Base-by-base conservation (phyloP, 1,284 basidiomycete species). In the Spongispora temasekensis region DNA sequence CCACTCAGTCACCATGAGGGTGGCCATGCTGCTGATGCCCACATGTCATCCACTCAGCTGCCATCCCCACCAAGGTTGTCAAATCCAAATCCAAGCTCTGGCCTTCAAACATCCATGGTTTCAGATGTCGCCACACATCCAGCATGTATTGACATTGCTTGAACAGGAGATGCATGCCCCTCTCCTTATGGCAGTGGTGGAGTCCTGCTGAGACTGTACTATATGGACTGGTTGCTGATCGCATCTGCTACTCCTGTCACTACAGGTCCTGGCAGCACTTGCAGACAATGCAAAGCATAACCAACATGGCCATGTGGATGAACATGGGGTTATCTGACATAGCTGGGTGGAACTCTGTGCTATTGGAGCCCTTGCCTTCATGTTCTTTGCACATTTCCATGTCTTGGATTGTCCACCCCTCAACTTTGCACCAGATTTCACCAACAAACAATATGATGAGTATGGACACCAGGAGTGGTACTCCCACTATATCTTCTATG, bases 261-360 rank as follows among this genome's bases (percentile, higher is more conserved):
- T 15, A 5, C 44, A 72, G 72, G 67, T 68, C 1, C 62, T 73
- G 8, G 57, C 59, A 6, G 59, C 67, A 8, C 54, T 69, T 2
- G 64, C 69, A 2, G 62, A 75, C 57, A 64, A 68, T 44, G 68
- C 67, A 19, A 75, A 75, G 57, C 62, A 64, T 46, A 74, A 73
- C 48, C 64, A 67, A 28, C 58, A 55, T 27, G 71, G 73, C 2
- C 62, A 65, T 1, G 54, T 73, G 32, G 68, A 74, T 28, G 69
- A 74, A 57, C 63, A 70, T 55, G 70, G 63, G 15, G 61, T 60
- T 12, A 50, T 72, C 34, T 51, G 65, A 7, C 70, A 74, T 54
- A 55, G 53, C 4, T 31, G 59, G 23, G 61, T 65, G 3, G 67
- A 67, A 46, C 59, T 71, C 3, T 73, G 71, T 46, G 50, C 59